A percentile compares a stretch with the other conserved stretches of the same genome.
These are phyloP conservation scores for Ceratorhiza oryzae-sativae DNA, from an alignment of 1,284 basidiomycete genomes.

Conservation along the genomic window DNA sequence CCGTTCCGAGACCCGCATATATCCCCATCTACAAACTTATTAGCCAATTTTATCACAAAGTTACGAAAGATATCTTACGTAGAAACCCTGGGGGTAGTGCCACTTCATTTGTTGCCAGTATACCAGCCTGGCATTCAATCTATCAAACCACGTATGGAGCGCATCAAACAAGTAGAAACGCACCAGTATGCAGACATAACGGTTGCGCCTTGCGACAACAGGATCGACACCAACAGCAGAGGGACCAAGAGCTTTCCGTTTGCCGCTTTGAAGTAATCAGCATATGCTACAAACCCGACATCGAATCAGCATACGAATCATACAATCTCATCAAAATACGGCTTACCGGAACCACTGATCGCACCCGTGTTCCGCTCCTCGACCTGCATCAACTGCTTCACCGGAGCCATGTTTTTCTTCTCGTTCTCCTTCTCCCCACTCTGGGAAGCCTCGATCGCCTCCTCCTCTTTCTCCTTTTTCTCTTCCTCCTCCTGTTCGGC, in stretches of 20 bases:
- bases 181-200: constrained; percentile 40
- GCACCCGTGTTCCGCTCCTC: constrained; percentile 53
- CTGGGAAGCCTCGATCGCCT: constrained; percentile 48
- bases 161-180: background rate
- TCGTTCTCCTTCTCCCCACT: constrained; percentile 49
- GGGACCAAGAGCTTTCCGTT: constrained; percentile 30
- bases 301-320: constrained; percentile 45
- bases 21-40: constrained; percentile 53
- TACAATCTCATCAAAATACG: constrained; percentile 47
- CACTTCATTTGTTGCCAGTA: constrained; percentile 48
- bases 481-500: constrained; percentile 49
- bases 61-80: constrained; percentile 44
- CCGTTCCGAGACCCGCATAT: constrained; percentile 60
- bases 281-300: constrained; percentile 1
- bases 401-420: constrained; percentile 27
- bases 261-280: constrained; percentile 31
- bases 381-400: constrained; percentile 54
- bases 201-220: constrained; percentile 27
- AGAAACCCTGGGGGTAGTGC: constrained; percentile 49
- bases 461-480: constrained; percentile 52
- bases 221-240: constrained; percentile 25
- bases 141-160: background rate
- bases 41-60: background rate
- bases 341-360: constrained; percentile 45
- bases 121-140: constrained; percentile 42